These are phyloP conservation scores for Cercospora canescens DNA, from an alignment of 2,329 filamentous ascomycete species.

Conservation along the genomic window DNA sequence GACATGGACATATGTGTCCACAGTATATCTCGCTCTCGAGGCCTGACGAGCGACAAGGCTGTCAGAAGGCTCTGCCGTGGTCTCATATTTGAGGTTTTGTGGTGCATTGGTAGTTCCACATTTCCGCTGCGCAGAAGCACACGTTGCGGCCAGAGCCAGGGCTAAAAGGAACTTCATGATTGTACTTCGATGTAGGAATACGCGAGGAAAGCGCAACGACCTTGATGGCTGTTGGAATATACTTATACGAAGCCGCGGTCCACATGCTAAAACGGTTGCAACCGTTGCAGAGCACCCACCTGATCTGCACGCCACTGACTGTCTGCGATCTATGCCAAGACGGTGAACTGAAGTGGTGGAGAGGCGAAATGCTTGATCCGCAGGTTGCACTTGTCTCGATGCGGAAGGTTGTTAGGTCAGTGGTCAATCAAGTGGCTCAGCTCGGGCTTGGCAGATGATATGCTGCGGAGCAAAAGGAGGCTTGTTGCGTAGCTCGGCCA, in stretches of 20 bases:
- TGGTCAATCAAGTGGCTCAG: background rate
- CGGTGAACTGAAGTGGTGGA: background rate
- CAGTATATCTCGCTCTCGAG: slow-evolving; percentile 8
- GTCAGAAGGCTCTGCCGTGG: background rate
- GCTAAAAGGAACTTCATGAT: slow-evolving; percentile 5
- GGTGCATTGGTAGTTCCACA: slow-evolving; percentile 7
- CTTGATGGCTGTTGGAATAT: background rate
- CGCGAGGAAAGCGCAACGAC: background rate
- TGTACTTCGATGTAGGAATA: background rate
- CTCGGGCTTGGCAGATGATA: background rate
- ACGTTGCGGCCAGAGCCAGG: slow-evolving; percentile 6
- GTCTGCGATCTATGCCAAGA: slow-evolving; percentile 1
- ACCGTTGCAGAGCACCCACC: background rate
- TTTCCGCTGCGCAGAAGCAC: slow-evolving; percentile 9
- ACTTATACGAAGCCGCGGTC: background rate
- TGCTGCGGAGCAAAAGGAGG: background rate
- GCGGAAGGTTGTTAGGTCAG: background rate
- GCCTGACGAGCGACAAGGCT: background rate
- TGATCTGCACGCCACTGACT: background rate
- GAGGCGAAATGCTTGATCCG: slow-evolving; percentile 1
- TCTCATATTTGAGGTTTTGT: background rate
- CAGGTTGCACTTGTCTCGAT: background rate
- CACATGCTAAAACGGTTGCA: background rate
- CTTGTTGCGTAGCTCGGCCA: background rate
- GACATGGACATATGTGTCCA: slow-evolving; percentile 41